Conservation (phyloP, 495 filamentous ascomycete species). For the Aspergillus panamensis region DNA sequence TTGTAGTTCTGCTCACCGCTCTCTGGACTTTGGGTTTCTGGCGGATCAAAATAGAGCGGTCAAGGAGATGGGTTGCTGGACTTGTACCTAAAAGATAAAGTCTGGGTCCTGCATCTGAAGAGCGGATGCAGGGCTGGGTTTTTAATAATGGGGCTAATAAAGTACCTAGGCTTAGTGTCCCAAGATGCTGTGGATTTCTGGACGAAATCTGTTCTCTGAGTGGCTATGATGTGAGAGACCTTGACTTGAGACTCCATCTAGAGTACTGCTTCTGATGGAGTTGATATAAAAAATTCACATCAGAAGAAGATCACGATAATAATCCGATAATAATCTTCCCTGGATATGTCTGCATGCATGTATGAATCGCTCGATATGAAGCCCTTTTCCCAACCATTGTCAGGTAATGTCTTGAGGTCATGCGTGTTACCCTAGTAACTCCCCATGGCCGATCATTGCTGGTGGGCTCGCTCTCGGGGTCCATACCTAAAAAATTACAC, state of each 20-base stretch:
- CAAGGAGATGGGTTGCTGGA: conserved; percentile 6
- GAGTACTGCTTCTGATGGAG: background rate
- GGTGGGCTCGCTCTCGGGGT: no score
- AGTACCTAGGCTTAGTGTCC: conserved; percentile 1
- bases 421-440: conserved; percentile 27
- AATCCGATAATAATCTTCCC: conserved; percentile 13
- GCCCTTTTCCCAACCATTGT: background rate
- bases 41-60: conserved; percentile 25
- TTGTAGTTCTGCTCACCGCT: conserved; percentile 16
- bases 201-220: background rate
- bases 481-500: background rate
- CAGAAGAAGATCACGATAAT: conserved; percentile 9
- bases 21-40: conserved; percentile 5
- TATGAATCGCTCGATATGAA: conserved; percentile 1
- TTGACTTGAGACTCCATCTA: no score
- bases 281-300: background rate
- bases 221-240: no score
- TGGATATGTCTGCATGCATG: background rate
- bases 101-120: conserved; percentile 14
- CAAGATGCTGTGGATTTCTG: background rate
- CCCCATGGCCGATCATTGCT: background rate
- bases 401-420: conserved; percentile 6
- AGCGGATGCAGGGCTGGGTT: conserved; percentile 8
- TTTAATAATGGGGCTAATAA: conserved; percentile 2
- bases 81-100: conserved; percentile 6